phyloP scores from a whole-genome alignment of 192 early-diverging fungal species.

The Umbelopsis sp. region DNA sequence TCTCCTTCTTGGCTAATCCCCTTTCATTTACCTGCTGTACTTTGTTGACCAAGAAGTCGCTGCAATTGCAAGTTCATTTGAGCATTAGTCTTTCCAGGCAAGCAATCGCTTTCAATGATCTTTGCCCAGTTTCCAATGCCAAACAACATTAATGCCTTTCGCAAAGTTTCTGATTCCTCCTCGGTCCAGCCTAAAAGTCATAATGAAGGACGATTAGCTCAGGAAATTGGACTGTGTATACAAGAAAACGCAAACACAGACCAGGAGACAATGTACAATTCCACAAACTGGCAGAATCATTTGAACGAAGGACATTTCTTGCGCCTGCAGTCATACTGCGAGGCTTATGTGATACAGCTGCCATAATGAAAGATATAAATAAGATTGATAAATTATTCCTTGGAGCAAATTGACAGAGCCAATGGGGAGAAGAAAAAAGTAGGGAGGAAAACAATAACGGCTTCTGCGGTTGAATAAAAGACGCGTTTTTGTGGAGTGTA shows the following conservation, averaged over 20 bases:
- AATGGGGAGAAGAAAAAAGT: not conserved
- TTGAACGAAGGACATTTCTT: conserved; percentile 88
- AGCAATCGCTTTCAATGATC: conserved; percentile 85
- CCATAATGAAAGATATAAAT: not conserved
- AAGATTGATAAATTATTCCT: not conserved
- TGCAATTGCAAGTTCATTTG: conserved; percentile 97
- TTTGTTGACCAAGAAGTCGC: conserved; percentile 93
- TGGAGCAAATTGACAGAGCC: too few species aligned
- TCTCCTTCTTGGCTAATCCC: too few species aligned
- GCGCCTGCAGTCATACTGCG: conserved; percentile 89
- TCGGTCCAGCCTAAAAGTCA: conserved; percentile 74
- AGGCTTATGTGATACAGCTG: conserved; percentile 51
- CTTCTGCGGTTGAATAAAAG: not conserved
- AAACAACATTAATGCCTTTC: conserved; percentile 84
- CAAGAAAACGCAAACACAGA: conserved; percentile 6
- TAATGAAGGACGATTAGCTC: not conserved
- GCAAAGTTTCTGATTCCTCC: conserved; percentile 80
- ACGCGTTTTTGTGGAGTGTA: not conserved
- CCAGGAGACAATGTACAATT: conserved; percentile 92
- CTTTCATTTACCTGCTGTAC: conserved; percentile 72
- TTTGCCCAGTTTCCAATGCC: conserved; percentile 97
- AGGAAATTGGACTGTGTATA: not conserved
- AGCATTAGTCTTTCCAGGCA: conserved; percentile 96
- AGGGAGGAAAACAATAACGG: not conserved
- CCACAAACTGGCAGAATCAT: conserved; percentile 94